Percentiles rank a stretch among this genome's conserved stretches.
phyloP scores from a whole-genome alignment of 495 filamentous ascomycete species.

The Acidomyces sp. region DNA sequence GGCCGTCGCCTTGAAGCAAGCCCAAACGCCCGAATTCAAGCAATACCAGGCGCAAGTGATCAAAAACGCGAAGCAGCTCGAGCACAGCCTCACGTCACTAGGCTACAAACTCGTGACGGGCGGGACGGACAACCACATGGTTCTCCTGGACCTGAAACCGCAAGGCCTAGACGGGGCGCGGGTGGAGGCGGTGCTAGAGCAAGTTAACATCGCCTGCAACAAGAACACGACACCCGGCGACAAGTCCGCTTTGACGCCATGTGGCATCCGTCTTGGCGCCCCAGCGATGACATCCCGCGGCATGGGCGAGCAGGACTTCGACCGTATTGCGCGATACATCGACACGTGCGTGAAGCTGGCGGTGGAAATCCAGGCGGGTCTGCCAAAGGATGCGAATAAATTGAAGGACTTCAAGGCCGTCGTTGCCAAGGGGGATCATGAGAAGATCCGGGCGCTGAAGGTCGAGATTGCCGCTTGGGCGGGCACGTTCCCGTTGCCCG shows the following conservation, averaged over 20 bases:
- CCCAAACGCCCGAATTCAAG: conserved; percentile 76
- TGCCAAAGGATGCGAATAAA: conserved; percentile 97
- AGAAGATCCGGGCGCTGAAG: conserved; percentile 60
- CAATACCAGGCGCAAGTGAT: conserved; percentile 81
- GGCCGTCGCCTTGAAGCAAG: conserved; percentile 85
- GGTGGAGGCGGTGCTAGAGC: conserved; percentile 86
- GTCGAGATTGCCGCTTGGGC: conserved; percentile 87
- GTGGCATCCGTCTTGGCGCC: conserved; percentile 81
- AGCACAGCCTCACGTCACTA: conserved; percentile 57
- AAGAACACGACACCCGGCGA: conserved; percentile 98
- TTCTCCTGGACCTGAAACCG: conserved; percentile 89
- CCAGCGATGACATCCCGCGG: conserved; percentile 94
- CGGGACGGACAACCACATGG: conserved; percentile 93
- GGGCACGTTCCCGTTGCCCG: conserved; percentile 81
- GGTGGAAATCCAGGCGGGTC: conserved; percentile 62
- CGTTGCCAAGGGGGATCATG: conserved; percentile 45
- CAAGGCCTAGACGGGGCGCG: conserved; percentile 80
- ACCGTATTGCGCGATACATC: conserved; percentile 79
- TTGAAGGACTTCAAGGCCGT: conserved; percentile 98
- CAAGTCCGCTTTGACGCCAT: conserved; percentile 79
- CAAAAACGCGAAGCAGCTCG: conserved; percentile 74
- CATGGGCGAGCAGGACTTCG: conserved; percentile 87
- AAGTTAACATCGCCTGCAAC: conserved; percentile 90
- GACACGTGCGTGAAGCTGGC: conserved; percentile 49
- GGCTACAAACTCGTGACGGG: conserved; percentile 87